Evolutionary conservation across 106 monocot species (phyloP).

Genomic region (Dendrobium officinale): DNA sequence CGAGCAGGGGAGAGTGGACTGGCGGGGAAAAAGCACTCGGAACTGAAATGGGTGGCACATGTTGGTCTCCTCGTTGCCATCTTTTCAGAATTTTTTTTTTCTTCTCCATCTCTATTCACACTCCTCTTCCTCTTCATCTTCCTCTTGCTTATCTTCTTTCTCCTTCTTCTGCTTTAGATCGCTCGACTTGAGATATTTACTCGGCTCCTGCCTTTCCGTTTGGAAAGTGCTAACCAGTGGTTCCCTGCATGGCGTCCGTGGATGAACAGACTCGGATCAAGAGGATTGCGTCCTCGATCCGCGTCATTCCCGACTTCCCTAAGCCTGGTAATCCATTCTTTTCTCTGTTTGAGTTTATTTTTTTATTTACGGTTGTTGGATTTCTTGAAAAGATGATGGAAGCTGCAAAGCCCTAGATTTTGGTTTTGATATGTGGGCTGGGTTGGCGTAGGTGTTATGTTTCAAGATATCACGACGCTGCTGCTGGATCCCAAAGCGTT

Average conservation of each 20-base stretch:
- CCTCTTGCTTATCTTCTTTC: too few species aligned
- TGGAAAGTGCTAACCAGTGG: neutral
- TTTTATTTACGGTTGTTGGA: neutral
- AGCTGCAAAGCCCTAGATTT: neutral
- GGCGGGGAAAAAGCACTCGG: neutral
- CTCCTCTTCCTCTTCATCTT: neutral
- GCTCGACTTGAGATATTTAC: neutral
- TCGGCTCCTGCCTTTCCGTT: neutral
- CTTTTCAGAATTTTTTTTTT: neutral
- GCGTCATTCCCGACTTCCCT: constrained; percentile 66
- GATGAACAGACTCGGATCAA: constrained; percentile 26
- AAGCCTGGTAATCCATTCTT: constrained; percentile 28
- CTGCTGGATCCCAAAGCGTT: constrained; percentile 57
- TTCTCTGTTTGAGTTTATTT: neutral
- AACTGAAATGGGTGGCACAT: neutral
- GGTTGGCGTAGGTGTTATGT: neutral
- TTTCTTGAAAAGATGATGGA: neutral
- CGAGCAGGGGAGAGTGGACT: neutral
- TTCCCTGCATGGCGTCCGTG: constrained; percentile 9
- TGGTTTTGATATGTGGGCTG: neutral
- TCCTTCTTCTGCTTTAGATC: neutral
- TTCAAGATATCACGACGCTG: constrained; percentile 60
- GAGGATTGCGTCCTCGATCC: constrained; percentile 49
- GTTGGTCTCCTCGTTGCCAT: neutral
- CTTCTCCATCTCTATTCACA: neutral